Percentiles rank a stretch among this genome's conserved stretches.
These are phyloP conservation scores for Rosa multiflora DNA, from an alignment of 306 rosid genomes.

Conservation along the genomic window DNA sequence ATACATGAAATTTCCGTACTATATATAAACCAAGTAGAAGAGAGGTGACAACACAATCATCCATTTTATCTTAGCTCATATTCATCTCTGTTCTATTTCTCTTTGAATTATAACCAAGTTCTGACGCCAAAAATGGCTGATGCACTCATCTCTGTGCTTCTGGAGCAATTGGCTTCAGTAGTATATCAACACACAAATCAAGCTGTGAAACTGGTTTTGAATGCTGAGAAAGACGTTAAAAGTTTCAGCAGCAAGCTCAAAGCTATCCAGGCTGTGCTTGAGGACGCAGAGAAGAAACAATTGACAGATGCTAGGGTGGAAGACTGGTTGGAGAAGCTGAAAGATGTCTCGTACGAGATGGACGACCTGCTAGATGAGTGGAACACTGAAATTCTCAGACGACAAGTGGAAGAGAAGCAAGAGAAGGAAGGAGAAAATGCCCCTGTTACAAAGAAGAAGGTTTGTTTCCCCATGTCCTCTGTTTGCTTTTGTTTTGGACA, in stretches of 20 bases:
- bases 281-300: constrained; percentile 22
- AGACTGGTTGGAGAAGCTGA: constrained; percentile 20
- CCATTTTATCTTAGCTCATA: no score
- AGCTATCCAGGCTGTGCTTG: constrained; percentile 16
- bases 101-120: no score
- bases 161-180: constrained; percentile 3
- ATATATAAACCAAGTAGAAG: no score
- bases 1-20: no score
- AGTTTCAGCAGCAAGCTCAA: no score
- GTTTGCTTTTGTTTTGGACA: no score
- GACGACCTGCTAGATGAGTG: constrained; percentile 14
- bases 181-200: not conserved
- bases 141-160: not conserved
- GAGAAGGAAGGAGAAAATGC: not conserved
- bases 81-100: no score
- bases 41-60: no score
- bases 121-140: not conserved
- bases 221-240: constrained; percentile 10
- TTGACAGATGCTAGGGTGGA: not conserved
- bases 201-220: not conserved
- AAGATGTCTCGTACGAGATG: constrained; percentile 10
- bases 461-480: not conserved
- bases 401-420: not conserved
- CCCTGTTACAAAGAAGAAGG: not conserved
- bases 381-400: constrained; percentile 5